phyloP scores from a whole-genome alignment of 148 eudicot genomes.

The Polygonum maritimum region DNA sequence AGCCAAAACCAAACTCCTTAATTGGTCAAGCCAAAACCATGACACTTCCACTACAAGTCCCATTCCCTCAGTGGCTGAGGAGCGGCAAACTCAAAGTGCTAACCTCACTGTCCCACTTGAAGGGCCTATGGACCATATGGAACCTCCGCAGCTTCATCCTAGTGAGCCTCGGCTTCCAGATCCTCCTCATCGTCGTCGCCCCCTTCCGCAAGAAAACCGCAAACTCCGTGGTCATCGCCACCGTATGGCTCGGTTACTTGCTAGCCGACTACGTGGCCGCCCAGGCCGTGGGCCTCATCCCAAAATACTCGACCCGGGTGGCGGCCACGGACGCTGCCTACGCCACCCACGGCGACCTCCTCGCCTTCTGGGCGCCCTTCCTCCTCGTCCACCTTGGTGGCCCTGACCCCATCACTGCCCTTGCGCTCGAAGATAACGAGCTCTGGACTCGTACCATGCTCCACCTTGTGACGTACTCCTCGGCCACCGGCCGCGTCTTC shows the following conservation, averaged over 20 bases:
- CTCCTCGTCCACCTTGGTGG: slow-evolving; percentile 18
- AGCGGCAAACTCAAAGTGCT: background rate
- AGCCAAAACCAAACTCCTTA: background rate
- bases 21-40: background rate
- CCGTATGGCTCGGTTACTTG: slow-evolving; percentile 31
- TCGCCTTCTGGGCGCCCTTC: slow-evolving; percentile 20
- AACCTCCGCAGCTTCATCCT: slow-evolving; percentile 24
- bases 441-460: slow-evolving; percentile 34
- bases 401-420: slow-evolving; percentile 20
- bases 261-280: slow-evolving; percentile 30
- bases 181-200: slow-evolving; percentile 17
- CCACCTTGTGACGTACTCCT: slow-evolving; percentile 20
- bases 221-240: slow-evolving; percentile 7
- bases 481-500: slow-evolving; percentile 22
- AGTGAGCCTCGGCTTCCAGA: slow-evolving; percentile 23
- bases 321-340: background rate
- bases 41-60: background rate
- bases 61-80: background rate
- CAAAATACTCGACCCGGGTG: slow-evolving; percentile 9
- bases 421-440: slow-evolving; percentile 23
- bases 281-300: slow-evolving; percentile 32
- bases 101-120: background rate
- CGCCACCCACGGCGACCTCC: background rate
- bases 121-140: slow-evolving; percentile 19
- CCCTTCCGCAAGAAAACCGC: slow-evolving; percentile 23